Base-by-base conservation (phyloP, 148 eudicot species). In the Cornus controversa region DNA sequence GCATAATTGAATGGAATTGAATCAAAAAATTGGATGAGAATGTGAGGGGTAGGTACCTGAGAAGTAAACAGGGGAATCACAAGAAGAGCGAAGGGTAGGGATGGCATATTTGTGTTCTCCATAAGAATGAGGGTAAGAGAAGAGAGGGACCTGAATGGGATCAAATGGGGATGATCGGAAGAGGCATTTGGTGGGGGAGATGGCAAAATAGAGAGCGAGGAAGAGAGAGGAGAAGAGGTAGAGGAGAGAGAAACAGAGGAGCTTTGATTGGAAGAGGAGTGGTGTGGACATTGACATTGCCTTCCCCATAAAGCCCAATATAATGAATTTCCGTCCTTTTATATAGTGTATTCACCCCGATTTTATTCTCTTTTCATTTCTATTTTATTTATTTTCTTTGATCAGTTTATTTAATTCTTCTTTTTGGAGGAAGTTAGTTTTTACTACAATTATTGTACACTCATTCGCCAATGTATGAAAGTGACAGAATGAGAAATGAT, bases 31-130 rank as follows among this genome's bases (percentile, higher is more conserved):
- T 20, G 23, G 8, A 23, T 9, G 16, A 10, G 54, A 42, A 71
- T 10, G 36, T 24, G 5, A 28, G 40, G 34, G 9, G 16, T 22
- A 1, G 8, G 24, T 78, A 95, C 99, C 99, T 72, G 89, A 84
- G 91, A 95, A 95, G 74, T 57, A 87, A 84, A 96, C 89, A 88
- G 97, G 99, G 87, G 95, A 93, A 71, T 86, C 42, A 78, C 99
- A 96, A 29, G 94, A 82, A 5, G 94, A 76, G 15, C 92, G 97
- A 28, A 84, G 79, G 15, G 99, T 93, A 27, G 97, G 97, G n/a
- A 96, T 69, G 47, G 93, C 80, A 67, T 96, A 85, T 28, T 91
- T 96, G 86, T 92, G 91, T n/a, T 91, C 89, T 15, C 94, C 97
- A 75, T 96, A 96, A 40, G 97, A 82, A 6, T 91, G 40, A 77